phyloP scores from a whole-genome alignment of 2,329 filamentous ascomycete species.

The Colletotrichum kahawae region DNA sequence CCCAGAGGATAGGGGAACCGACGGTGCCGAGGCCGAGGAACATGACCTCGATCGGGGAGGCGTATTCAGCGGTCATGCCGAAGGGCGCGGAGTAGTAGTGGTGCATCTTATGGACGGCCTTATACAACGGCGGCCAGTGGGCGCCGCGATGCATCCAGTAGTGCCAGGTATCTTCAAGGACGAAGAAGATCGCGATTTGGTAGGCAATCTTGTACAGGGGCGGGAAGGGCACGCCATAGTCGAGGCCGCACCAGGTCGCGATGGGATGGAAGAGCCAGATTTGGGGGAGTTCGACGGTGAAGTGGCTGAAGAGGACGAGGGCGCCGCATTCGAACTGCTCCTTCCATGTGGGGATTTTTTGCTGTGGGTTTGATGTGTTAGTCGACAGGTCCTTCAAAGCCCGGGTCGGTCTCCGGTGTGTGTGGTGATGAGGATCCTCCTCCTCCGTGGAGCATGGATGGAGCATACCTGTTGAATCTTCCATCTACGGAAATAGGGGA shows the following conservation, averaged over 20 bases:
- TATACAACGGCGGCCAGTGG: slow-evolving; percentile 96
- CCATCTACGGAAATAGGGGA: slow-evolving; percentile 90
- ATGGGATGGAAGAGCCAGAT: slow-evolving; percentile 99
- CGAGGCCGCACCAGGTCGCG: slow-evolving; percentile 89
- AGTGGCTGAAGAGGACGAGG: slow-evolving; percentile 92
- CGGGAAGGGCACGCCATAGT: slow-evolving; percentile 89
- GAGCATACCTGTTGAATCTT: slow-evolving; percentile 87
- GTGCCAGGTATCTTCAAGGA: slow-evolving; percentile 97
- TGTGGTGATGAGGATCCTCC: neutral
- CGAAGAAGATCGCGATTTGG: slow-evolving; percentile 93
- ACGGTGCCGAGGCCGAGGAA: slow-evolving; percentile 88
- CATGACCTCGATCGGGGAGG: slow-evolving; percentile 96
- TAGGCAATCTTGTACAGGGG: slow-evolving; percentile 82
- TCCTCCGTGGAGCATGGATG: neutral
- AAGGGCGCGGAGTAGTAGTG: slow-evolving; percentile 99
- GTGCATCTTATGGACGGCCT: slow-evolving; percentile 97
- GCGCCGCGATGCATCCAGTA: slow-evolving; percentile 95
- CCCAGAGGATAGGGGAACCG: slow-evolving; percentile 82
- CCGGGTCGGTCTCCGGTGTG: neutral
- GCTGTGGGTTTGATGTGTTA: slow-evolving; percentile 30
- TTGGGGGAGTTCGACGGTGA: slow-evolving; percentile 97
- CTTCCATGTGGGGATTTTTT: slow-evolving; percentile 85
- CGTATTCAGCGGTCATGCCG: slow-evolving; percentile 95
- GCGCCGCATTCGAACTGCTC: slow-evolving; percentile 95
- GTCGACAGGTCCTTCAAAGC: neutral